Evolutionary conservation across 164 flowering plant species (phyloP), one percentile per base, ranked within the genome.

Genomic region (Houttuynia cordata): DNA sequence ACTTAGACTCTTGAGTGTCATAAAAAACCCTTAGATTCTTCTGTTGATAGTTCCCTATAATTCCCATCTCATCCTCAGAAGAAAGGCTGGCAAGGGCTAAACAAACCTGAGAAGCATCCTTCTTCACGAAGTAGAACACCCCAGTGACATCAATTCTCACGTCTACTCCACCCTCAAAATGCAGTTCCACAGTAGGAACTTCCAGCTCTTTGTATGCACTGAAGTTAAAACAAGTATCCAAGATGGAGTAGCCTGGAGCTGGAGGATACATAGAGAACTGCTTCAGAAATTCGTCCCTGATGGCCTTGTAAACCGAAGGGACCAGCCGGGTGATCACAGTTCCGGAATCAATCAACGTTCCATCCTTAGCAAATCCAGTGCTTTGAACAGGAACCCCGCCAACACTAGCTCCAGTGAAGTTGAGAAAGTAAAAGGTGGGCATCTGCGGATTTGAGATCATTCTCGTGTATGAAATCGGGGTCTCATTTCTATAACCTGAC

Each of bases 21-120:
- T 88, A 91, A 52, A 91, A 55, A 47, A 91, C 79, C 73, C 97
- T 86, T 18, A 70, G 72, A 68, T 88, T 86, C 72, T 75, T 81
- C 77, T 91, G 97, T 76, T 91, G 97, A 64, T 70, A 84, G 63
- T 88, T 91, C 54, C 90, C 97, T 55, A 91, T 77, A 39, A 91
- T 86, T 12, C 77, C 81, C 55, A 75, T 71, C 61, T 82, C 89
- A 67, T 80, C 80, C 52, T 88, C 94, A 53, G 75, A 76, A 5
- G 78, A 49, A 3, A 90, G 87, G 62, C 94, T 84, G 23, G 97
- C 83, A 21, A 91, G 42, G 57, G 97, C 97, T 68, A 91, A 72
- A 61, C 97, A 91, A 19, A 82, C 91, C 61, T 84, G 96, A 57
- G 96, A 85, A 24, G 85, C 85, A 74, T 91, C 97, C 21, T 66